Base-by-base conservation (phyloP, 148 eudicot genomes). In the Silene latifolia region DNA sequence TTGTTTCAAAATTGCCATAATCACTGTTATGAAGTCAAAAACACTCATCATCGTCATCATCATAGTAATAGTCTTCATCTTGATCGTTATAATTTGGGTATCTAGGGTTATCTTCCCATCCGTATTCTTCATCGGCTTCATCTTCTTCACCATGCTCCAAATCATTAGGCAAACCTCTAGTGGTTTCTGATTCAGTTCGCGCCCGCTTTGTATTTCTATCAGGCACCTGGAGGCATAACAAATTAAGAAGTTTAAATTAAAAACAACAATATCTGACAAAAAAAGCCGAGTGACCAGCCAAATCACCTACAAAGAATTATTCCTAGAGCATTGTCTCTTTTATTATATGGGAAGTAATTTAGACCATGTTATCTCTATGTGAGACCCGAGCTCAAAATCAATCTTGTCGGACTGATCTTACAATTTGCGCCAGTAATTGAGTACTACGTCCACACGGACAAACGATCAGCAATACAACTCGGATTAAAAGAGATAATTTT, bases 171-270 rank as follows among this genome's bases (percentile, higher is more conserved):
- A 4, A 68, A 72, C 25, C 54, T 64, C 23, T 63, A 12, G 63
- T 75, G 14, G 79, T 17, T 35, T 47, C 56, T 8, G 63, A 24
- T 48, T 58, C 68, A 11, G 47, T 72, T 71, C 32, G 56, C 9
- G 76, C 77, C 67, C 61, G 77, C 79, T 80, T 76, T 67, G 77
- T 20, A 25, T 54, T 72, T 72, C 66, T 46, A 17, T 75, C 67
- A 48, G 76, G 44, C 69, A 11, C 70, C 77, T 76, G 80, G 14
- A 76, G 62, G 42, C 5, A 54, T n/a, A 47, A 42, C 57, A 2
- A 3, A 20, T 65, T 57, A 39, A 80, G 60, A 57, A 24, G 14
- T 57, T 57, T 25, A 14, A 32, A 35, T 42, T 1, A 39, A 5
- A 23, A 51, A 17, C 10, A 73, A 42, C 58, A 57, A n/a, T 12